Base-by-base conservation (phyloP, 805 yeast species). In the Saturnispora besseyi region DNA sequence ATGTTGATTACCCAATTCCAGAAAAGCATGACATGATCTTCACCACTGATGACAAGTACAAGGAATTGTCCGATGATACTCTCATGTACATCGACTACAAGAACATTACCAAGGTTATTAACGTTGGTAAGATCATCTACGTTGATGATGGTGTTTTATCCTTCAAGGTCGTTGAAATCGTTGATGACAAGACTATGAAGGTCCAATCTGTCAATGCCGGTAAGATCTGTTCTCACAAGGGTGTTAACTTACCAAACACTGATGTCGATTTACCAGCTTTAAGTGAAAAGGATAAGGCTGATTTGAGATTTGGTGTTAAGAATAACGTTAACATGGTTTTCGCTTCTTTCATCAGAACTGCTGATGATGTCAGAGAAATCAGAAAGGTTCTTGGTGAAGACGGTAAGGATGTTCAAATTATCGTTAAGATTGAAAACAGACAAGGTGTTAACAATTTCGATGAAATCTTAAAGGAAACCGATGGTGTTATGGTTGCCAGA, bases 401-500 rank as follows among this genome's bases (percentile, higher is more conserved):
- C 49, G 99, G 99, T 69, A 84, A 83, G 73, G 86, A 87, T 66
- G 87, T 93, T 72, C 95, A 93, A 79, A 89, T 93, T 75, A 90
- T 93, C 63, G 84, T 88, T 69, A 93, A 93, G 81, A 91, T 93
- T 69, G 99, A 93, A 79, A 90, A 89, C 79, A 98, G 91, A 77
- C 99, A 93, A 76, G 99, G 99, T 80, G 98, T 93, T 65, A 90
- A 93, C 86, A 93, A 93, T 83, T 93, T 93, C 68, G 99, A 93
- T 72, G 97, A 87, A 56, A 93, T 93, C 67, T 82, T 93, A 69
- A 70, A 70, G 64, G 96, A 82, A 72, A 93, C 99, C 56, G 99
- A 93, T 70, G 99, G 98, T 78, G 96, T 93, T 67, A 93, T 93
- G 99, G 98, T 93, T 70, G 99, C 99, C 65, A 85, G 99, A 76